Base-by-base conservation (phyloP, 108 stramenopile genomes). In the Schizochytrium sp. region DNA sequence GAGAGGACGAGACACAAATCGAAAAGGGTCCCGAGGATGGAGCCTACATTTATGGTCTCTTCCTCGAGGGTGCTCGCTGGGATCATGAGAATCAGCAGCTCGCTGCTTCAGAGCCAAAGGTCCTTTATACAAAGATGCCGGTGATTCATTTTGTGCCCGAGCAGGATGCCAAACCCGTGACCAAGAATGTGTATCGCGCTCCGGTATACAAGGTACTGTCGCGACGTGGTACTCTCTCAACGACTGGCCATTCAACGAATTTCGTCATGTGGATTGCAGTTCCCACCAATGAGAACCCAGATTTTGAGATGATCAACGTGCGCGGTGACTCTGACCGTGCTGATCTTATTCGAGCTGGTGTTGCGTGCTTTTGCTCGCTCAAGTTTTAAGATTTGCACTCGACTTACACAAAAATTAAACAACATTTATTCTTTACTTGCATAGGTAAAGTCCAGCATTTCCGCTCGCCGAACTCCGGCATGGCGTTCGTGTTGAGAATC, bases 131-230 rank as follows among this genome's bases (percentile, higher is more conserved):
- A 10, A 34, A 90, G 45, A 93, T 95, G 93, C 94, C 94, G 21
- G 90, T 92, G 21, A 91, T 93, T 19, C 94, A 95, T 53, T 88
- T 95, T 25, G 43, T 91, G 29, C 94, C 94, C 5, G 76, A 89
- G 83, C 88, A 91, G 55, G 72, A 93, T 57, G 28, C 93, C 6
- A 57, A 69, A 53, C 44, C 87, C 5, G 93, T 93, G 5, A 57
- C 72, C 14, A 47, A 51, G 43, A 92, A 92, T 6, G 92, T 94
- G 16, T 95, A 95, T 88, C 91, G 92, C 23, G 94, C 94, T 88
- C 94, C 94, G 5, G 92, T 95, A 29, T 95, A 95, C 93, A 95
- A 95, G 93, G 92, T 94, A 5, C 76, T 91, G n/a, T 92, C 90
- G 6, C 87, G 92, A 23, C 72, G 89, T 19, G 92, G 92, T 8